These are phyloP conservation scores for Sporothrix inflata DNA, from an alignment of 2,329 filamentous ascomycete genomes.

Conservation along the genomic window DNA sequence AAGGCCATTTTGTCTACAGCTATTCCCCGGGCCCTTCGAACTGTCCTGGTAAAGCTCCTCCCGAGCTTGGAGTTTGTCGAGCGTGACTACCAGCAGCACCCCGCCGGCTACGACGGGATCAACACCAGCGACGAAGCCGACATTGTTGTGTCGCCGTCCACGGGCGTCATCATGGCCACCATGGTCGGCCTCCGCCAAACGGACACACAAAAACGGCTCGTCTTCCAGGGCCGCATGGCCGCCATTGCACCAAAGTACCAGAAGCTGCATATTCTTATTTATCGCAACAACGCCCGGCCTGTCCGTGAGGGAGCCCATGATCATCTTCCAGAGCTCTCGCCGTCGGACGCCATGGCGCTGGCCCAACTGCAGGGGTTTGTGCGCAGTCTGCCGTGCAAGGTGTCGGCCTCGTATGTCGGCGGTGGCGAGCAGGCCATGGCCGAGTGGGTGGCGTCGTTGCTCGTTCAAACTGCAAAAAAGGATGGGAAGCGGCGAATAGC, in stretches of 20 bases:
- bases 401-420: constrained; percentile 52
- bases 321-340: constrained; percentile 42
- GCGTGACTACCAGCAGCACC: constrained; percentile 36
- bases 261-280: constrained; percentile 68
- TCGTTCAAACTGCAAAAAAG: constrained; percentile 43
- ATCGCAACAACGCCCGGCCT: constrained; percentile 47
- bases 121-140: constrained; percentile 56
- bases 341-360: constrained; percentile 51
- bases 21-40: constrained; percentile 32
- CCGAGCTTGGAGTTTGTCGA: constrained; percentile 37
- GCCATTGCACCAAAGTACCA: constrained; percentile 64
- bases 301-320: constrained; percentile 33
- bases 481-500: constrained; percentile 40
- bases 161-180: constrained; percentile 71
- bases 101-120: neutral
- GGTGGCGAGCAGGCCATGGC: constrained; percentile 55
- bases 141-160: constrained; percentile 68
- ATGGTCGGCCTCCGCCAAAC: constrained; percentile 71
- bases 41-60: constrained; percentile 35
- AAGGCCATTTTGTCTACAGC: constrained; percentile 38
- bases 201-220: neutral
- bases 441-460: constrained; percentile 57
- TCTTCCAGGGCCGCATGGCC: constrained; percentile 23
- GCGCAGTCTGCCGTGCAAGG: constrained; percentile 43
- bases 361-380: constrained; percentile 56